Percentiles rank a stretch among this genome's conserved stretches.
Conservation (phyloP, 495 filamentous ascomycete species). For the Aspergillus campestris region DNA sequence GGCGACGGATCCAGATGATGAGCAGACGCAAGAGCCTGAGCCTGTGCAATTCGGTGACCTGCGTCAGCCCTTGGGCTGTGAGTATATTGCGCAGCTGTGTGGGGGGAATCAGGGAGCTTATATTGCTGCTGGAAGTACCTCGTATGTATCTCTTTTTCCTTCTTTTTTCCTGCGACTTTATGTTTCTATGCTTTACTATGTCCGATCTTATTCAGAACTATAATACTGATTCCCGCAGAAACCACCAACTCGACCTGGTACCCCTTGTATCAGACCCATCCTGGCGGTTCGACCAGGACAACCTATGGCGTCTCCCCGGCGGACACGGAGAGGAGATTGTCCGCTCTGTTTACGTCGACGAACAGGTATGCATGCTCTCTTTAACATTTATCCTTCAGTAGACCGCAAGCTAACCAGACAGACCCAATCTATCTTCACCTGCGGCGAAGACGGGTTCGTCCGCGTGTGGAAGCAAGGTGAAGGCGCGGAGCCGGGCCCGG, state of each 20-base stretch:
- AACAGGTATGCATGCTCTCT: conserved; percentile 40
- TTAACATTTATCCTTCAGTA: not conserved
- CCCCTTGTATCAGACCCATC: conserved; percentile 47
- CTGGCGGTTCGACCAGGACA: conserved; percentile 56
- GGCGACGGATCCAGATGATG: conserved; percentile 50
- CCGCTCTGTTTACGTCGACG: conserved; percentile 66
- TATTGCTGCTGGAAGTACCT: conserved; percentile 37
- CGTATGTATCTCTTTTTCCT: conserved; percentile 19
- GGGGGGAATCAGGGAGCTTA: conserved; percentile 41
- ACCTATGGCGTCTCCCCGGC: conserved; percentile 56
- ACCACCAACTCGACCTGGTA: conserved; percentile 58
- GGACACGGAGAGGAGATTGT: conserved; percentile 82
- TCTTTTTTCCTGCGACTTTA: not conserved
- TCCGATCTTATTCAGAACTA: conserved; percentile 2
- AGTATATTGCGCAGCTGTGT: conserved; percentile 73
- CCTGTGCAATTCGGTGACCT: conserved; percentile 68
- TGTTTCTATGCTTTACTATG: conserved; percentile 4
- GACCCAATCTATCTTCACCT: conserved; percentile 62
- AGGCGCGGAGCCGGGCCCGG: conserved; percentile 9
- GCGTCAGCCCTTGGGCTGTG: conserved; percentile 58
- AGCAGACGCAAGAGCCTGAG: conserved; percentile 38
- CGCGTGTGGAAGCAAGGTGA: conserved; percentile 31
- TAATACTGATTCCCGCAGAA: conserved; percentile 29
- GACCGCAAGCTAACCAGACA: conserved; percentile 16
- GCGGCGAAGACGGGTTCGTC: conserved; percentile 70